Conservation (phyloP, 192 early-diverging fungal genomes). For the Paraglomus brasilianum region DNA sequence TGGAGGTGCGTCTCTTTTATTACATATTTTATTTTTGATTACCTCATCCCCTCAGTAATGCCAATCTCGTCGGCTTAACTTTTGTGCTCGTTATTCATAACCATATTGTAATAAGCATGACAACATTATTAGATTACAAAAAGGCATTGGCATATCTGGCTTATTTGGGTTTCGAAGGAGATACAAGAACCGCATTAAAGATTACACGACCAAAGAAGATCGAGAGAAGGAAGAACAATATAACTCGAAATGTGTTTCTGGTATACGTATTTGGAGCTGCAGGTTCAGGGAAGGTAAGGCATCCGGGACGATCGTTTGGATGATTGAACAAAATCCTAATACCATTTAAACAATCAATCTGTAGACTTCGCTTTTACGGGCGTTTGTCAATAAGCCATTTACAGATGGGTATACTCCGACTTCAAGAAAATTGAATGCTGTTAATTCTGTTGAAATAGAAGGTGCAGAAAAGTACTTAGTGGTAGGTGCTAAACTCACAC, state of each 20-base stretch:
- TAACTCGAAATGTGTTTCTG: conserved; percentile 87
- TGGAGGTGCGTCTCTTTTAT: conserved; percentile 77
- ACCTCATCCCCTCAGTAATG: background rate
- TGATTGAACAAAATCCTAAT: no score
- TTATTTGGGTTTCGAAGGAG: conserved; percentile 93
- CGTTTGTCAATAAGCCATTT: conserved; percentile 86
- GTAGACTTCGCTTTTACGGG: conserved; percentile 78
- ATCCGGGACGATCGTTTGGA: background rate
- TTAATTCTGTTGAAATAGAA: conserved; percentile 94
- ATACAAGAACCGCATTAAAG: conserved; percentile 85
- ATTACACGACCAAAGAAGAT: conserved; percentile 67
- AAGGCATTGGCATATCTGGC: conserved; percentile 92
- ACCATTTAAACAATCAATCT: no score
- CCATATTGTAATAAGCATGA: conserved; percentile 68
- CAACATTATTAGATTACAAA: conserved; percentile 87
- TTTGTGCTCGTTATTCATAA: background rate
- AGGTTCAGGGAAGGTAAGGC: conserved; percentile 82
- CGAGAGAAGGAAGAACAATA: conserved; percentile 77
- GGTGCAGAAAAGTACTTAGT: conserved; percentile 94
- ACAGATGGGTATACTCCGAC: conserved; percentile 74
- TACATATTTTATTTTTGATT: no score
- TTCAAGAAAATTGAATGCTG: conserved; percentile 71
- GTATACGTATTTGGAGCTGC: conserved; percentile 95
- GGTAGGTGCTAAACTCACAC: conserved; percentile 45
- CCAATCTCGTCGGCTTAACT: background rate